Evolutionary conservation across 495 filamentous ascomycete genomes (phyloP).

Genomic region (Apodospora peruviana): DNA sequence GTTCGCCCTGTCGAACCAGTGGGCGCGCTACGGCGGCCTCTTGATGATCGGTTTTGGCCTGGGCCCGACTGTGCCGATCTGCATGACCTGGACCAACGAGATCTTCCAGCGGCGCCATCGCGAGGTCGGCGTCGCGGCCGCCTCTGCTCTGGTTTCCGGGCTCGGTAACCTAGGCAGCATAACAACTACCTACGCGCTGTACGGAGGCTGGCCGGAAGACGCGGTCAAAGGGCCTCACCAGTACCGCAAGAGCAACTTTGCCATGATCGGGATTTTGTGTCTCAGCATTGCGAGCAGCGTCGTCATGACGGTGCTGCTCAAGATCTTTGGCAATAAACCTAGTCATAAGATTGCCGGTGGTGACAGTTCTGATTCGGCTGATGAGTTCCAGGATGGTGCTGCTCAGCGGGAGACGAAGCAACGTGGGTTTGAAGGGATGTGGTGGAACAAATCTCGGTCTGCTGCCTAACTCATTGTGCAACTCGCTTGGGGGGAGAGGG

Average conservation of each 20-base stretch:
- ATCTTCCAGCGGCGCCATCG: constrained; percentile 87
- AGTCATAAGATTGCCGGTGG: constrained; percentile 33
- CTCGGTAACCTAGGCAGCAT: constrained; percentile 82
- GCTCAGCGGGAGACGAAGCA: constrained; percentile 62
- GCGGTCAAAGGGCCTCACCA: constrained; percentile 58
- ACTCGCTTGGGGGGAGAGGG: too few relatives aligned
- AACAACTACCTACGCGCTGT: constrained; percentile 82
- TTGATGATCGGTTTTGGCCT: constrained; percentile 87
- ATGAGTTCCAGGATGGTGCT: constrained; percentile 61
- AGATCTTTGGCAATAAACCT: constrained; percentile 52
- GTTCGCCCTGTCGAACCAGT: constrained; percentile 65
- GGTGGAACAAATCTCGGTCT: constrained; percentile 34
- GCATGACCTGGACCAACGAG: constrained; percentile 89
- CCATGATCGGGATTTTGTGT: constrained; percentile 82
- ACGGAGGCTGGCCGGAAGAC: constrained; percentile 78
- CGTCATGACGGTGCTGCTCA: constrained; percentile 61
- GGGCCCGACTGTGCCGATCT: constrained; percentile 85
- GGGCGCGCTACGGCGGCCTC: constrained; percentile 84
- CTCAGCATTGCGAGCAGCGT: constrained; percentile 67
- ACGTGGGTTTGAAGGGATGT: constrained; percentile 60
- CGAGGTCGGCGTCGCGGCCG: constrained; percentile 88
- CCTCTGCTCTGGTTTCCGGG: constrained; percentile 77
- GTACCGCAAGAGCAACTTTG: constrained; percentile 77
- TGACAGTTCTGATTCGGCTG: constrained; percentile 35
- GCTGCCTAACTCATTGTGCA: too few relatives aligned